Evolutionary conservation across 768 basidiomycete species (phyloP), one percentile per base, ranked within the genome.

Genomic region (Pleurotus eryngii): DNA sequence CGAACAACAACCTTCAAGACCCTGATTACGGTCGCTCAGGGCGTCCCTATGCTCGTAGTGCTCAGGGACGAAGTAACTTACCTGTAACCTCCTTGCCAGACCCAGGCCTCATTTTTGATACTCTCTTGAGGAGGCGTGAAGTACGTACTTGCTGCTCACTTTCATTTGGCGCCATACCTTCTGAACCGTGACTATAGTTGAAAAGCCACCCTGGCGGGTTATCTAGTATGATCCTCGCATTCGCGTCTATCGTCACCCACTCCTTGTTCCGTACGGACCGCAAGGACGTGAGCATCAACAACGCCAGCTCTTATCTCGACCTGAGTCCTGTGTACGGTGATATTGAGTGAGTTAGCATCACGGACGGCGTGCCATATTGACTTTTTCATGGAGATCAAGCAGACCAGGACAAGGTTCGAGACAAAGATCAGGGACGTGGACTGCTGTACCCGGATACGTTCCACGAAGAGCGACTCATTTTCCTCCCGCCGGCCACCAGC

Each of bases 221-320:
- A 57, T 86, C 84, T 12, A 80, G 77, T 62, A 63, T 86, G 46
- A 81, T 83, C 62, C 88, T 88, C 61, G 82, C 87, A 3, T 87
- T 86, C 60, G 88, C 86, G 2, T 74, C 83, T 37, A 69, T 87
- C 37, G 76, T 88, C 56, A 85, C 81, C 47, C 86, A 87, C 68
- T 77, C 75, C 5, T 67, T 85, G 12, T 86, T 84, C 74, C 69
- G 77, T 39, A 82, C 83, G 1, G 70, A 78, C 60, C 67, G 63
- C 5, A 56, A 62, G 3, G 73, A 82, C 60, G 70, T 67, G 60
- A 71, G 69, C 35, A 72, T 77, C 65, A 86, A 86, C 70, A 70
- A 79, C 49, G 78, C 83, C 0, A 74, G 75, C 57, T 80, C 79
- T 3, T 85, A 85, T 59, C 74, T 85, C 20, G 83, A 85, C 62